A percentile compares a stretch with the other conserved stretches of the same genome.
phyloP scores from a whole-genome alignment of 2,329 filamentous ascomycete genomes.

The Aspergillus niger region DNA sequence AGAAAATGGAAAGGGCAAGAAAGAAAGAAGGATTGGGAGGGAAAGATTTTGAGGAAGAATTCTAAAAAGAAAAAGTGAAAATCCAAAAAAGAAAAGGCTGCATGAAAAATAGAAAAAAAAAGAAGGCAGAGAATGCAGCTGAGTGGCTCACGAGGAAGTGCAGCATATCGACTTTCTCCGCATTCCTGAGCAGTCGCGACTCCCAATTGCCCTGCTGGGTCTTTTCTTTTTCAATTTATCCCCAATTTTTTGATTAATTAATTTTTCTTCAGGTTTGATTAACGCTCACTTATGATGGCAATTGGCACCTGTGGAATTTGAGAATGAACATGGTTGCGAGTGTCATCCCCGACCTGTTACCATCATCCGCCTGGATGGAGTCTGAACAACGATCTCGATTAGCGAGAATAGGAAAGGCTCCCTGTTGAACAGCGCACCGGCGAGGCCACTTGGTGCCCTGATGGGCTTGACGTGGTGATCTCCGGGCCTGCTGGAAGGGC shows the following conservation, averaged over 20 bases:
- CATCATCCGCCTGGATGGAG: too few species aligned
- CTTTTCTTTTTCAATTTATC: neutral
- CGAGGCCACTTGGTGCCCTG: neutral
- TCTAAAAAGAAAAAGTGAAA: neutral
- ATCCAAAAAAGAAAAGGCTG: neutral
- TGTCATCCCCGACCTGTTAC: neutral
- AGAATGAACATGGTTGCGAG: neutral
- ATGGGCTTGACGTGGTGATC: constrained; percentile 3
- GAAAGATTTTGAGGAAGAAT: too few species aligned
- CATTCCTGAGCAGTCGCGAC: constrained; percentile 12
- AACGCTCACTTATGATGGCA: neutral
- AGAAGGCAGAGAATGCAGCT: neutral
- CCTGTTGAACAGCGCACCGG: neutral
- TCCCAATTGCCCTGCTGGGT: neutral
- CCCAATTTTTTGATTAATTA: neutral
- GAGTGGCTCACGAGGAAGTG: constrained; percentile 7
- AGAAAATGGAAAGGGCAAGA: neutral
- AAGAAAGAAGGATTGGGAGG: neutral
- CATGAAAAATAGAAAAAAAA: neutral
- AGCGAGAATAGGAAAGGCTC: neutral
- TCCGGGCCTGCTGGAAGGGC: neutral
- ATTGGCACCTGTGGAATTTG: neutral
- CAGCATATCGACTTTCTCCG: constrained; percentile 10
- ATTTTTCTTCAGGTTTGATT: neutral
- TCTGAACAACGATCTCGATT: neutral